Evolutionary conservation across 257 asterid species (phyloP).

Genomic region (Solanum appendiculatum): DNA sequence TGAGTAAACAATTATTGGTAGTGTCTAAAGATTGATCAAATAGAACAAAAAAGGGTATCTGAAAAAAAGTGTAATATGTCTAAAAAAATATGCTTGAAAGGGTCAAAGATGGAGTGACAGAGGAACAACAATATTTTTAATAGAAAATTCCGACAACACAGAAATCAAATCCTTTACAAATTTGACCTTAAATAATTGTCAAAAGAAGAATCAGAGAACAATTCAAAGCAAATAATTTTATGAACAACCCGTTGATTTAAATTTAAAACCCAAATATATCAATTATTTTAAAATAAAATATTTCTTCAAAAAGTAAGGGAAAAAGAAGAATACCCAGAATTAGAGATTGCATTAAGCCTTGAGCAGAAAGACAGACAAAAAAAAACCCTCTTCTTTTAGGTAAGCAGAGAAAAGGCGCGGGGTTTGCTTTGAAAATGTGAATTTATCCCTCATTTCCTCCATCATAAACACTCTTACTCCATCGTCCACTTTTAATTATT

Average conservation of each 20-base stretch:
- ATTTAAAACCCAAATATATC: no score
- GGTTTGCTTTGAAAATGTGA: no score
- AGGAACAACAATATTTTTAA: neutral
- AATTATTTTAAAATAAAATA: no score
- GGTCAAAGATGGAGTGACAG: neutral
- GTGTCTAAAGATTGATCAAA: neutral
- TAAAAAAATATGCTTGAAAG: neutral
- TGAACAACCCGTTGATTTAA: neutral
- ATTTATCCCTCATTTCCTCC: no score
- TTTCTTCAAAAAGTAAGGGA: neutral
- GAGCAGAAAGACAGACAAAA: neutral
- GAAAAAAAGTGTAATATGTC: neutral
- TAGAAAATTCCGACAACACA: neutral
- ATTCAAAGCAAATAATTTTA: neutral
- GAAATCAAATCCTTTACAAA: neutral
- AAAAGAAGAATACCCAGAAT: conserved; percentile 1
- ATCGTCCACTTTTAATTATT: no score
- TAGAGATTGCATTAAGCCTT: neutral
- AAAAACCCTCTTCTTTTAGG: no score
- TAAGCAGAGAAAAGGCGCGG: no score
- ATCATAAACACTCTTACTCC: no score
- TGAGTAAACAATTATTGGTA: neutral
- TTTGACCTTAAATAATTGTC: neutral
- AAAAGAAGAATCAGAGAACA: neutral
- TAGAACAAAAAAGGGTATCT: neutral